These are phyloP conservation scores for Podospora bellae-mahoneyi DNA, from an alignment of 495 filamentous ascomycete species.

Conservation along the genomic window DNA sequence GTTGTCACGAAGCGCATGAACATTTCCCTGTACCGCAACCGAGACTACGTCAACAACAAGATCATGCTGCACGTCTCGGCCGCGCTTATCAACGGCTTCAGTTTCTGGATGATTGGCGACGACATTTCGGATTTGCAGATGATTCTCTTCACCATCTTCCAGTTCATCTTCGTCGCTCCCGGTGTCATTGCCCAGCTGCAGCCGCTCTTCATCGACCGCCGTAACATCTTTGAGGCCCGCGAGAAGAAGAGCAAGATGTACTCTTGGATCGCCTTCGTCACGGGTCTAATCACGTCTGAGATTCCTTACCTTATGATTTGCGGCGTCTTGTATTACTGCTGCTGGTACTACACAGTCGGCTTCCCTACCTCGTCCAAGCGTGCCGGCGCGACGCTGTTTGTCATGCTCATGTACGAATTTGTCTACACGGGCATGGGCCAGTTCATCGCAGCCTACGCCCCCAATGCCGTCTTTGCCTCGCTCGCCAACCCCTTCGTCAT, in stretches of 20 bases:
- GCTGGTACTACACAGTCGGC: conserved; percentile 59
- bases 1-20: conserved; percentile 56
- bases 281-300: conserved; percentile 53
- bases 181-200: conserved; percentile 57
- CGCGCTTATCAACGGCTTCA: conserved; percentile 70
- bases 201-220: conserved; percentile 63
- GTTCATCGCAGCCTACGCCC: conserved; percentile 45
- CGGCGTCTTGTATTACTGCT: conserved; percentile 55
- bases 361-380: conserved; percentile 43
- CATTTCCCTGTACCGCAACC: conserved; percentile 70
- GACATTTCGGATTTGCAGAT: conserved; percentile 68
- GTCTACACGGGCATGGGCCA: conserved; percentile 50
- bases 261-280: conserved; percentile 59
- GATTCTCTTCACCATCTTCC: conserved; percentile 69
- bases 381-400: conserved; percentile 43
- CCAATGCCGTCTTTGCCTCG: conserved; percentile 52
- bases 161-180: conserved; percentile 53
- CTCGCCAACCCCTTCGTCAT: conserved; percentile 52
- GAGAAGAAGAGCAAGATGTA: conserved; percentile 74
- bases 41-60: conserved; percentile 67
- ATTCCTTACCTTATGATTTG: conserved; percentile 56
- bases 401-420: conserved; percentile 48
- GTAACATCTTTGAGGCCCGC: conserved; percentile 68
- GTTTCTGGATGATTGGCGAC: conserved; percentile 65
- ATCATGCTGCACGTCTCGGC: conserved; percentile 36